These are phyloP conservation scores for Trichoderma virens DNA, from an alignment of 495 filamentous ascomycete species.

Conservation along the genomic window DNA sequence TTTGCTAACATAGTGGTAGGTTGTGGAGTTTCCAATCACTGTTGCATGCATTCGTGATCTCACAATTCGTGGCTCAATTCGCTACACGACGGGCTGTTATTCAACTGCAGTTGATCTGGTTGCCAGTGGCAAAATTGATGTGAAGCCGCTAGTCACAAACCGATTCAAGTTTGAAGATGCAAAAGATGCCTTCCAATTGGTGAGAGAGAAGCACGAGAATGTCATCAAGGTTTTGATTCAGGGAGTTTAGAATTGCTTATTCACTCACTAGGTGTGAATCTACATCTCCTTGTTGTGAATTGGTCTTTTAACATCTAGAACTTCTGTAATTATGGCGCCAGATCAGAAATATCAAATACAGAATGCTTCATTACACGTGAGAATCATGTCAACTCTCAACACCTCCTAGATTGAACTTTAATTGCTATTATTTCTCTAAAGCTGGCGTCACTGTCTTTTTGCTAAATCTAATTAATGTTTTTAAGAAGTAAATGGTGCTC, in stretches of 20 bases:
- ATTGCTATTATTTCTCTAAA: too few relatives aligned
- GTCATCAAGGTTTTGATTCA: conserved; percentile 27
- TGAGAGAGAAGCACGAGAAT: conserved; percentile 18
- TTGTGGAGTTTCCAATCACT: conserved; percentile 36
- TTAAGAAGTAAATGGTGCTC: too few relatives aligned
- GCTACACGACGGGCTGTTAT: conserved; percentile 49
- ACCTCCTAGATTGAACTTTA: too few relatives aligned
- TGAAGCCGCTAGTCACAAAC: conserved; percentile 44
- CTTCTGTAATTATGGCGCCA: too few relatives aligned
- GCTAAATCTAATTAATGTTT: too few relatives aligned
- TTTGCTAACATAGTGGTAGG: not conserved
- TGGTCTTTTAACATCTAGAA: too few relatives aligned
- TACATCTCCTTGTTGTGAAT: too few relatives aligned
- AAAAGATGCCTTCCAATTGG: conserved; percentile 39
- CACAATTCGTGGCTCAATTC: conserved; percentile 45
- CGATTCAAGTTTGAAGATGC: conserved; percentile 47
- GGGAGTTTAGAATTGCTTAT: conserved; percentile 14
- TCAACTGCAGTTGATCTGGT: conserved; percentile 46
- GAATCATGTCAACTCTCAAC: too few relatives aligned
- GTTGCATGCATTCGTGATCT: conserved; percentile 47
- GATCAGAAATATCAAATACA: too few relatives aligned
- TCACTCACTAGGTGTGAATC: not conserved
- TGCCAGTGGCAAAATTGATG: conserved; percentile 42
- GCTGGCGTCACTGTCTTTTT: too few relatives aligned
- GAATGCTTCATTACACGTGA: too few relatives aligned